Evolutionary conservation across 2,329 filamentous ascomycete genomes (phyloP), one percentile per base, ranked within the genome.

Genomic region (Fonsecaea nubica): DNA sequence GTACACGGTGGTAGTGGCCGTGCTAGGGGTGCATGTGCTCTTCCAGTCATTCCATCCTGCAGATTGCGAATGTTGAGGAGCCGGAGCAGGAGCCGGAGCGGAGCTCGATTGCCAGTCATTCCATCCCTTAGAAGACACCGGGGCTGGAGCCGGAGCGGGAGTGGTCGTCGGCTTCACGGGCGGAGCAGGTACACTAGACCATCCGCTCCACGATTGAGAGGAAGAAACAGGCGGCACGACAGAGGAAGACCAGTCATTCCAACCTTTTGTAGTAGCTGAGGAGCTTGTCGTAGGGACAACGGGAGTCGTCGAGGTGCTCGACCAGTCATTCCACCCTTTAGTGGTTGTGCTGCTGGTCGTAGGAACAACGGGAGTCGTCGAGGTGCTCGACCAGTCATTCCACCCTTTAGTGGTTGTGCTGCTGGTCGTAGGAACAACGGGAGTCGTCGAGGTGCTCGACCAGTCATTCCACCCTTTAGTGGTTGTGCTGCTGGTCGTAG

Each of bases 21-120:
- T 58, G 15, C n/a, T 32, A 32, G 42, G 61, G 38, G 38, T 50
- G 53, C 52, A 36, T 10, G 40, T 36, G 58, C 58, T 57, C 25
- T 42, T 35, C 62, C 62, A 64, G n/a, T 59, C 62, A 40, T 50
- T 45, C 62, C 62, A 64, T 18, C 40, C 48, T 18, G 54, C 40
- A 42, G 48, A 56, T 18, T 18, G 35, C 33, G 45, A 32, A 42
- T n/a, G 61, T 33, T 30, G 53, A 25, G 25, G 25, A 25, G 25
- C 25, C 25, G 25, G 25, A 25, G 25, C 25, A 25, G 25, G 25
- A 25, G 25, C 25, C 25, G 25, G 25, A 25, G 25, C 25, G 25
- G 25, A 25, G 25, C 25, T 36, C 5, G 21, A 45, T 35, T 57
- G 50, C 35, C 52, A 59, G 40, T 59, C 57, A 25, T 40, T 21